A percentile compares a stretch with the other conserved stretches of the same genome.
phyloP scores from a whole-genome alignment of 192 early-diverging fungal genomes.

The Umbelopsis sp. region DNA sequence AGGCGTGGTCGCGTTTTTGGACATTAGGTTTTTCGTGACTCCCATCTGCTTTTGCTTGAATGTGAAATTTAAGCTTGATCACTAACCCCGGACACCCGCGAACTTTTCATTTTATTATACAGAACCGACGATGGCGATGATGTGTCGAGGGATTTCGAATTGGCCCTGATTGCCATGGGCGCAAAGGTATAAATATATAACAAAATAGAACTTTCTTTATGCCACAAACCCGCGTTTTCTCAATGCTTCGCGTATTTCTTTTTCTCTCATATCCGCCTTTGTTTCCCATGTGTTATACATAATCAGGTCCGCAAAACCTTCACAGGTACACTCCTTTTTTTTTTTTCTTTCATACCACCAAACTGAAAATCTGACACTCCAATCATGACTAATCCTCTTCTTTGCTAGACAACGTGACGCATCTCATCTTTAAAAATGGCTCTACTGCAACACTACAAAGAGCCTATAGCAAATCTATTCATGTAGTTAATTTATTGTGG shows the following conservation, averaged over 20 bases:
- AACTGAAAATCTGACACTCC: too few species aligned
- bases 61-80: too few species aligned
- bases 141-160: slow-evolving; percentile 37
- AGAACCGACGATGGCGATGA: slow-evolving; percentile 44
- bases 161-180: slow-evolving; percentile 31
- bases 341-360: too few species aligned
- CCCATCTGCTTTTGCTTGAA: neutral
- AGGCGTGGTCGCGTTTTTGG: slow-evolving; percentile 18
- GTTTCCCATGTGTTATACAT: neutral
- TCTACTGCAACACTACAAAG: slow-evolving; percentile 31
- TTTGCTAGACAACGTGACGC: slow-evolving; percentile 30
- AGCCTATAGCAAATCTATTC: slow-evolving; percentile 25
- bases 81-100: too few species aligned
- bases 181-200: slow-evolving; percentile 29
- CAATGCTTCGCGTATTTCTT: too few species aligned
- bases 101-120: neutral
- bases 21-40: slow-evolving; percentile 6
- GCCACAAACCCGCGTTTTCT: too few species aligned
- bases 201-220: too few species aligned
- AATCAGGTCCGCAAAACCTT: slow-evolving; percentile 4
- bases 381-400: neutral
- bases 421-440: slow-evolving; percentile 39
- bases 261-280: too few species aligned
- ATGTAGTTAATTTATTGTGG: slow-evolving; percentile 36
- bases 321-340: slow-evolving; percentile 10